Base-by-base conservation (phyloP, 2,329 filamentous ascomycete species). In the Aureobasidium sp. region DNA sequence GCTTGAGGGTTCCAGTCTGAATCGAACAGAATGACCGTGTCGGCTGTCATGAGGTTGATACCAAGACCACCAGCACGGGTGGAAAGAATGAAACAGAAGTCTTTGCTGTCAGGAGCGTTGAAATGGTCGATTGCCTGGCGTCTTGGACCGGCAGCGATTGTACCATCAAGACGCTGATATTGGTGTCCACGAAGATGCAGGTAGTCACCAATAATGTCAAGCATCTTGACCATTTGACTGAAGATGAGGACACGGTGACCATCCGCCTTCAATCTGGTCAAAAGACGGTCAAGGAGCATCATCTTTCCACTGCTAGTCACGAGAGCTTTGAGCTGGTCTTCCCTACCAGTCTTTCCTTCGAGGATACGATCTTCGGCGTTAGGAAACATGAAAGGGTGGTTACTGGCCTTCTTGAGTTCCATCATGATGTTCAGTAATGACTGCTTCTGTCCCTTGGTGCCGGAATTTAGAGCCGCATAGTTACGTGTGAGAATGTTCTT, bases 1-100 rank as follows among this genome's bases (percentile, higher is more conserved):
- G 94, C 94, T 73, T 99, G 94, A 21, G 94, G 95, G 68, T 99
- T 99, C 94, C 95, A 99, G 70, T 97, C 92, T 0, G 94, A 97
- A 73, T 99, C 95, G 69, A 97, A 99, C 48, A 99, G 88, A 68
- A 99, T 87, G 66, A 99, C 94, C 0, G 94, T 99, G 70, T 99
- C 95, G 8, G 94, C 94, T 29, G 94, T 97, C 91, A 97, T 99
- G 59, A 99, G 77, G 69, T 99, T 99, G 79, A 99, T 99, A 64
- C 94, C 94, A n/a, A 99, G 81, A 73, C 94, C 94, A 79, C 94
- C 94, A 59, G 94, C 94, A 70, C 94, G 86, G 1, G 94, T 99
- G 2, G 94, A 99, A 1, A 99, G 82, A 48, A 99, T 79, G 74
- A 99, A 99, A 70, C 91, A 96, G 71, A 99, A 99, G 71, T 99